A percentile compares a stretch with the other conserved stretches of the same genome.
These are phyloP conservation scores for Logfia minima DNA, from an alignment of 129 eudicot species.

Conservation along the genomic window DNA sequence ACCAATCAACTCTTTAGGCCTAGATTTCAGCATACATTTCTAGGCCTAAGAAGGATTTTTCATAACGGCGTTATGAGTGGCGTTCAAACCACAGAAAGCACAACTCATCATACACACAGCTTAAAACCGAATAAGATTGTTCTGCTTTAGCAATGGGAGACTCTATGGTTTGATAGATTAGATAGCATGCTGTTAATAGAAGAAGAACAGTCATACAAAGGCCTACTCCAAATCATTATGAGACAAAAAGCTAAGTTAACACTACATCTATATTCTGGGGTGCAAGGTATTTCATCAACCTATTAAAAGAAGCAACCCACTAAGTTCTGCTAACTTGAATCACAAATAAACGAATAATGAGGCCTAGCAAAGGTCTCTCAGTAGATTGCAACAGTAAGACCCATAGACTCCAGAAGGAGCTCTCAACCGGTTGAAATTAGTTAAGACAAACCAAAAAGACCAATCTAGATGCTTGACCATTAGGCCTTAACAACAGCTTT, in stretches of 20 bases:
- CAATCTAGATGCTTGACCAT: background rate
- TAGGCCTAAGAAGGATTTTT: no score
- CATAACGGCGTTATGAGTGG: background rate
- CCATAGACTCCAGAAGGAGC: background rate
- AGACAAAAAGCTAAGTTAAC: background rate
- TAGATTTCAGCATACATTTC: no score
- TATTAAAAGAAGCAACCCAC: background rate
- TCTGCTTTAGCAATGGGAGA: background rate
- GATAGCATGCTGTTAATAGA: background rate
- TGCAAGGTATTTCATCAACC: background rate
- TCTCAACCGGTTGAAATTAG: background rate
- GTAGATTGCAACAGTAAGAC: background rate
- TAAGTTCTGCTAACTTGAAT: background rate
- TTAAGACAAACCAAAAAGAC: background rate
- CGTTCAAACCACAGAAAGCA: background rate
- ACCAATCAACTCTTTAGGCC: no score
- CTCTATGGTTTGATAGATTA: background rate
- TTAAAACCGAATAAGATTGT: background rate
- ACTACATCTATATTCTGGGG: background rate
- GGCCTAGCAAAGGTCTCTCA: background rate
- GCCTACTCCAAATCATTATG: constrained; percentile 5
- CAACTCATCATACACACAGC: background rate
- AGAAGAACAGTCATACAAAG: constrained; percentile 1
- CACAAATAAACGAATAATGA: background rate
- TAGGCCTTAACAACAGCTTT: background rate